phyloP scores from a whole-genome alignment of 176 grass and related monocot genomes.

The Hordeum vulgare region MorexV3_pseudomolecules_assembly NC_058523.1:7178787-7179286 shows the following conservation, averaged over 20 bases:
- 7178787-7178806: constrained; percentile 51
- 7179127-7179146: constrained; percentile 43
- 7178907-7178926: not conserved
- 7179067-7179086: constrained; percentile 28
- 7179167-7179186: not conserved
- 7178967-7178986: not conserved
- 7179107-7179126: not conserved
- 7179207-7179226: constrained; percentile 18
- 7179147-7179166: constrained; percentile 26
- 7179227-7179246: not conserved
- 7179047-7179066: not conserved
- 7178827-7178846: constrained; percentile 56
- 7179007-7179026: not conserved
- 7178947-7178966: not conserved
- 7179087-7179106: constrained; percentile 40
- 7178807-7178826: constrained; percentile 39
- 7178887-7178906: constrained; percentile 68
- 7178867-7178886: constrained; percentile 89
- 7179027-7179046: not conserved
- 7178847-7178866: constrained; percentile 47
- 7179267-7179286: constrained; percentile 4
- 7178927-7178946: not conserved
- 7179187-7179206: constrained; percentile 20
- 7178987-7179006: not conserved
- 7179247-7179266: not conserved